A percentile compares a stretch with the other conserved stretches of the same genome.
Evolutionary conservation across 768 basidiomycete species (phyloP).

Genomic region (Galerina marginata): DNA sequence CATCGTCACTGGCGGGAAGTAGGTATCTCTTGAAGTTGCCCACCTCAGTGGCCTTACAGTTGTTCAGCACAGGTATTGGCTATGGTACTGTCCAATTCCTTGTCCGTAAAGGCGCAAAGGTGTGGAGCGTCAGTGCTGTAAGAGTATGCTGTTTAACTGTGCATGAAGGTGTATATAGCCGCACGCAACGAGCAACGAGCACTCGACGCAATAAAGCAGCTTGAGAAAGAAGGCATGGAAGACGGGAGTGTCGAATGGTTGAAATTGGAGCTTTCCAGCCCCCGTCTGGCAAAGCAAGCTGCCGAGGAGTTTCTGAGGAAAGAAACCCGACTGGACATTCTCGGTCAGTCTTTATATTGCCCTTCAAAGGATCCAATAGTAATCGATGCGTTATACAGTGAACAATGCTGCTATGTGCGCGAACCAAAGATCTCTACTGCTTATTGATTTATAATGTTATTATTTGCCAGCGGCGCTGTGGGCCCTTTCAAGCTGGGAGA

Average conservation of each 20-base stretch:
- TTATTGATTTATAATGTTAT: background rate
- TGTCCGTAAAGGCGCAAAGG: slow-evolving; percentile 48
- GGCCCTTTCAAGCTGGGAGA: slow-evolving; percentile 17
- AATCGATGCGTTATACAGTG: slow-evolving; percentile 13
- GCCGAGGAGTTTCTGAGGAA: slow-evolving; percentile 42
- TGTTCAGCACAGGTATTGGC: slow-evolving; percentile 40
- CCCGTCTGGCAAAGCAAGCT: slow-evolving; percentile 35
- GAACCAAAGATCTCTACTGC: background rate
- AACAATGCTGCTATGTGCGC: slow-evolving; percentile 28
- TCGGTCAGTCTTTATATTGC: slow-evolving; percentile 34
- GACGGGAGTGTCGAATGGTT: slow-evolving; percentile 41
- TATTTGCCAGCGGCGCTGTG: slow-evolving; percentile 5
- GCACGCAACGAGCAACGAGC: slow-evolving; percentile 26
- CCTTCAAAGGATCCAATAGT: background rate
- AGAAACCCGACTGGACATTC: slow-evolving; percentile 49
- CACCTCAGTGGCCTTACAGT: background rate
- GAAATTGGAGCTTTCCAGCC: slow-evolving; percentile 45
- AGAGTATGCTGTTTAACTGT: background rate
- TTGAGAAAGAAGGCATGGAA: slow-evolving; percentile 36
- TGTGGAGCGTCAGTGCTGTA: slow-evolving; percentile 19
- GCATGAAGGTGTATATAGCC: slow-evolving; percentile 23
- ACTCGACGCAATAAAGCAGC: slow-evolving; percentile 26
- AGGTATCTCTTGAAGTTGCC: slow-evolving; percentile 11
- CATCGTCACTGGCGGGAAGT: slow-evolving; percentile 58
- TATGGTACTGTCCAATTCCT: slow-evolving; percentile 43